Conservation (phyloP, 2,329 filamentous ascomycete species). For the Alternaria ethzedia region DNA sequence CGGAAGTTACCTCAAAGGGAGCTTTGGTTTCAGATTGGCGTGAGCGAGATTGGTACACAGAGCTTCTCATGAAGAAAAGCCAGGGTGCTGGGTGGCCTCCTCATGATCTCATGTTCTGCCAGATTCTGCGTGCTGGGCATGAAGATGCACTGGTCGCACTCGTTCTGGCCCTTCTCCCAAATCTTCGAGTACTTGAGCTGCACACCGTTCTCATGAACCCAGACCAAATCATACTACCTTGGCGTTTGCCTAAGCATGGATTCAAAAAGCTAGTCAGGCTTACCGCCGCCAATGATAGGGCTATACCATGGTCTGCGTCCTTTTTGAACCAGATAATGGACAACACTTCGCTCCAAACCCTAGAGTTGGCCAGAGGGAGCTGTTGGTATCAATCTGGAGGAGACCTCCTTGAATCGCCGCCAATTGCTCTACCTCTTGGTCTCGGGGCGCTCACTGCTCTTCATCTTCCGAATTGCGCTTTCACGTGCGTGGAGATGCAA, state of each 20-base stretch:
- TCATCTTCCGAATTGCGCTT: neutral
- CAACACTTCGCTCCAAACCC: neutral
- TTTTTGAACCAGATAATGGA: neutral
- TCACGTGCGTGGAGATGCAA: neutral
- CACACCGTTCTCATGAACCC: neutral
- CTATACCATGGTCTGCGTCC: neutral
- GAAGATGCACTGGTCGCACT: neutral
- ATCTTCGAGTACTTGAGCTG: neutral
- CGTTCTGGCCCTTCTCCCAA: neutral
- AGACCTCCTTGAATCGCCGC: neutral
- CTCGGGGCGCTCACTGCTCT: neutral
- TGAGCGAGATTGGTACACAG: neutral
- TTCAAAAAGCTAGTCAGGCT: neutral
- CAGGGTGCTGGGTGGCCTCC: neutral
- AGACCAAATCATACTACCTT: neutral
- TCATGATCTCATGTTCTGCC: slow-evolving; percentile 12
- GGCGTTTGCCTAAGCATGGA: neutral
- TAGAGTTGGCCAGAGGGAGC: neutral
- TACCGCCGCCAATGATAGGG: neutral
- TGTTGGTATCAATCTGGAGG: neutral
- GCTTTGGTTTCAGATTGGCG: slow-evolving; percentile 1
- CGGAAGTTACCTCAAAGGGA: neutral
- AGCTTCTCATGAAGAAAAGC: neutral
- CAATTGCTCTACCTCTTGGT: neutral
- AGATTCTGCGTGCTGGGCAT: neutral